These are phyloP conservation scores for Tetrahymena malaccensis DNA, from an alignment of 73 alveolate genomes.

Conservation along the genomic window DNA sequence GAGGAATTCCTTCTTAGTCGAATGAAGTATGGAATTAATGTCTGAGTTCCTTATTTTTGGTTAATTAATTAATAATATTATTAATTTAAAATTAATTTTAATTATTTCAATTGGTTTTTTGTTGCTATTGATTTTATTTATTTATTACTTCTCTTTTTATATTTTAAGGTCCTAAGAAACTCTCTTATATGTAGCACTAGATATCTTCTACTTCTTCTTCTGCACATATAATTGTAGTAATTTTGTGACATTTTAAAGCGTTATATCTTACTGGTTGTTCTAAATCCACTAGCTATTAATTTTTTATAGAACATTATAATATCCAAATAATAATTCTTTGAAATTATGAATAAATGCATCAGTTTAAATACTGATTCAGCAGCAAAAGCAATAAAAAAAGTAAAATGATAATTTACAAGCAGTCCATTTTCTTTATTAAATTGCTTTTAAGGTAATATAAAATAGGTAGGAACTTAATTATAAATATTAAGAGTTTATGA, in stretches of 20 bases:
- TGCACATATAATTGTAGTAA: background rate
- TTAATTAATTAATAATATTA: too few relatives aligned
- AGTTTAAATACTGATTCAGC: background rate
- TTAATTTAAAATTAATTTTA: background rate
- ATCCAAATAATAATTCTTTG: too few relatives aligned
- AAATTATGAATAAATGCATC: background rate
- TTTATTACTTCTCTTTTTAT: background rate
- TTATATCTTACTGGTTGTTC: background rate
- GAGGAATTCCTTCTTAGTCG: background rate
- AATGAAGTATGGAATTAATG: background rate
- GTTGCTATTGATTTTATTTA: background rate
- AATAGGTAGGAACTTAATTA: background rate
- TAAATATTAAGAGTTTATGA: background rate
- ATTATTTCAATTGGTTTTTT: background rate
- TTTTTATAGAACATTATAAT: background rate
- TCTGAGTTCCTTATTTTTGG: background rate
- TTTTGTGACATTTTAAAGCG: background rate
- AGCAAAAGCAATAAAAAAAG: background rate
- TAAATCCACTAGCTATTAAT: background rate
- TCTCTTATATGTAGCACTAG: background rate
- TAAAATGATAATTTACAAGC: background rate
- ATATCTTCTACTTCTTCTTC: background rate
- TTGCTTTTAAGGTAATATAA: background rate
- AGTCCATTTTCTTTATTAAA: background rate
- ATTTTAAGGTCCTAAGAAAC: background rate